Evolutionary conservation across 1,284 basidiomycete species (phyloP), one percentile per base, ranked within the genome.

Genomic region (Ganoderma lucidum): DNA sequence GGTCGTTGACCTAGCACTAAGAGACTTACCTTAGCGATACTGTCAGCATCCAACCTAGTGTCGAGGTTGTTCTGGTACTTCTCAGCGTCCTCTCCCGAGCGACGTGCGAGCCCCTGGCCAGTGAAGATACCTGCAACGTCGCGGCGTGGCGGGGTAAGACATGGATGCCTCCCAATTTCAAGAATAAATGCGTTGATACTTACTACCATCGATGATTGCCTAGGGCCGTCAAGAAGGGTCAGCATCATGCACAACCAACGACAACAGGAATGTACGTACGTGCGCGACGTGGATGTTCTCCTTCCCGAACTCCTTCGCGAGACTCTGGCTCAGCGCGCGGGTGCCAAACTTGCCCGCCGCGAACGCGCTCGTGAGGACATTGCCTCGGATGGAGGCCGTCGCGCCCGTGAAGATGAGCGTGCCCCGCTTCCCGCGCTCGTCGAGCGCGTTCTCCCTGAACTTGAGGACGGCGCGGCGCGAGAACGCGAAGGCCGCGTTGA

Each of bases 321-420:
- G 80, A 68, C 91, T 92, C 81, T 95, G 93, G 10, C 88, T 87
- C 56, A 95, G 80, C 0, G 90, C 90, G 37, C 93, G 81, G 66
- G 88, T 69, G 1, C 85, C 93, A 66, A 86, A 87, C 78, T 94
- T 94, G 1, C 88, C 87, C 0, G 88, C 87, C 4, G 92, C 83
- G 71, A 94, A 92, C 3, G 84, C 85, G 62, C 90, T 89, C 0
- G 91, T 94, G 1, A 78, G 81, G 3, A 80, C 78, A 70, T 91
- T 92, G 0, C 93, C 93, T 67, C 93, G 82, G 56, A 87, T 72
- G 62, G 87, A 84, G 0, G 91, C 87, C 8, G 93, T 94, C 6
- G 93, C 93, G 1, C 93, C 93, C 0, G 93, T 95, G 78, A 94
- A 92, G 30, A 95, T 84, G 58, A 95, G 78, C 0, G 90, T 88